Base-by-base conservation (phyloP, 2,329 filamentous ascomycete genomes). In the Trichophyton schoenleinii region DNA sequence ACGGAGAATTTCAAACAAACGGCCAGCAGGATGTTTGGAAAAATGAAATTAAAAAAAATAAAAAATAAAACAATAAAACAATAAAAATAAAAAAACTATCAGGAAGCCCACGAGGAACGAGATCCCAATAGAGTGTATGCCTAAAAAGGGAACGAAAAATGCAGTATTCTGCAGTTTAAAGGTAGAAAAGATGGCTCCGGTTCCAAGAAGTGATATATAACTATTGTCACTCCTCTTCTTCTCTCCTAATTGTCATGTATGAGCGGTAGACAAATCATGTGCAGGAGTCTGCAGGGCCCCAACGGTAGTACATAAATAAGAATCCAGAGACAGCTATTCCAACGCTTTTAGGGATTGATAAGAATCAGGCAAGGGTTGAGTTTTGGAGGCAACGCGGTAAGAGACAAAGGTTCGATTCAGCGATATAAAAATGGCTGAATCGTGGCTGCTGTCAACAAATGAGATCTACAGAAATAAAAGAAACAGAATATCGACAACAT, bases 271-370 rank as follows among this genome's bases (percentile, higher is more conserved):
- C 9, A 34, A 53, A 53, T 11, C 22, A 34, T 53, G 13, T 53
- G 49, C 28, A 25, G 28, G n/a, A 53, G 25, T 5, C 34, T 53
- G 49, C 49, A 53, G 4, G 49, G 22, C 13, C 7, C 15, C 22
- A 53, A 53, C 25, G 49, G 49, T 53, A n/a, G 49, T 53, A 53
- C 49, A 53, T 34, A 13, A n/a, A 53, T 53, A 34, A 53, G n/a
- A 53, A 3, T 15, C 11, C 22, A 53, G 49, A 28, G 25, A 53
- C 34, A 22, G 49, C 34, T 13, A 53, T 13, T n/a, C 15, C 22
- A 53, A 53, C 49, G 15, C 22, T 31, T 8, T 8, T 28, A 11
- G 28, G 28, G 49, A 53, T 8, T 5, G n/a, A 53, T 15, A 31
- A 18, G n/a, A 31, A n/a, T 6, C 9, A 13, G 9, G 34, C 9